These are phyloP conservation scores for Wallacemonas rigidus DNA, from an alignment of 208 protist species.

Conservation along the genomic window DNA sequence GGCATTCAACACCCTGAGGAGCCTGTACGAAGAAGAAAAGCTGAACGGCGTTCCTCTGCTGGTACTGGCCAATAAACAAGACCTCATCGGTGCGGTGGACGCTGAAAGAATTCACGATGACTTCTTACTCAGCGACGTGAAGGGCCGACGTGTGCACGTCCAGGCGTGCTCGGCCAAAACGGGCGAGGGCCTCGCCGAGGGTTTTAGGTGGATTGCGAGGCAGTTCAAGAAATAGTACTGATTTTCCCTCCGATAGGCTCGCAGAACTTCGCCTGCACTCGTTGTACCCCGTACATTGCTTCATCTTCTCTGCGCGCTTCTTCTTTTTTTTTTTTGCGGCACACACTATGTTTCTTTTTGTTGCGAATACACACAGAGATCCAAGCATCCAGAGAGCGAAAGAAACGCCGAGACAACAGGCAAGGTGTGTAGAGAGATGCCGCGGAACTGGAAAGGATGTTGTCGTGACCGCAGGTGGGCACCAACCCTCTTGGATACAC, in stretches of 20 bases:
- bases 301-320: too few species aligned
- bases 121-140: slow-evolving; percentile 80
- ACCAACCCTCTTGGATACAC: too few species aligned
- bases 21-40: slow-evolving; percentile 94
- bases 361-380: too few species aligned
- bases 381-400: too few species aligned
- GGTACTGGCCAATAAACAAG: slow-evolving; percentile 98
- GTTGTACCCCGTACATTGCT: background rate
- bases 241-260: too few species aligned
- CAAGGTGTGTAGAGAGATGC: too few species aligned
- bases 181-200: slow-evolving; percentile 89
- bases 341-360: too few species aligned
- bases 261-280: too few species aligned
- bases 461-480: too few species aligned
- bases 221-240: slow-evolving; percentile 41
- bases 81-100: slow-evolving; percentile 88
- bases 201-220: slow-evolving; percentile 90
- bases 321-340: too few species aligned
- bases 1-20: slow-evolving; percentile 82
- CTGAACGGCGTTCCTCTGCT: slow-evolving; percentile 93
- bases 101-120: slow-evolving; percentile 65
- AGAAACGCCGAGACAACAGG: too few species aligned
- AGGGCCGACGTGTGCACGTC: slow-evolving; percentile 92
- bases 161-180: slow-evolving; percentile 93
- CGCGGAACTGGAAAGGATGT: too few species aligned